phyloP scores from a whole-genome alignment of 768 basidiomycete species.

The Lyophyllum atratum region DNA sequence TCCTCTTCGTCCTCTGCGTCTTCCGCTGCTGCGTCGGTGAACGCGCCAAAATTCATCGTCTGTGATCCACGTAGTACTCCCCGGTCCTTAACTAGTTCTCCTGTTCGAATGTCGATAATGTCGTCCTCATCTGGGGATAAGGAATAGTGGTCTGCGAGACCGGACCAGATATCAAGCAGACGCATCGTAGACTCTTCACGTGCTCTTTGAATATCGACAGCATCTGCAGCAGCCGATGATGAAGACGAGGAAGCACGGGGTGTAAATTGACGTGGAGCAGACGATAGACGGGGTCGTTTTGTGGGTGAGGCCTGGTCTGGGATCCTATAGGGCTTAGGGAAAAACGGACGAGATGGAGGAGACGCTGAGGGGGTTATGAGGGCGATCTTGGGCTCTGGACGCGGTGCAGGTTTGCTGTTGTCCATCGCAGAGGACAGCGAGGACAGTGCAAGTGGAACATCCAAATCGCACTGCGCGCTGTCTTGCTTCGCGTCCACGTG shows the following conservation, averaged over 20 bases:
- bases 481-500: conserved; percentile 6
- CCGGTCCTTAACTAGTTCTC: conserved; percentile 65
- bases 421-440: conserved; percentile 4
- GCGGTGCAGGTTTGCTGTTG: neutral
- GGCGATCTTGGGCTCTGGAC: conserved; percentile 19
- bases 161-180: conserved; percentile 63
- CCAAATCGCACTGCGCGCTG: neutral
- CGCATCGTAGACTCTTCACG: conserved; percentile 58
- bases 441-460: neutral
- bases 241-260: conserved; percentile 38
- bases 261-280: conserved; percentile 40
- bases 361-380: conserved; percentile 58
- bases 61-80: conserved; percentile 57
- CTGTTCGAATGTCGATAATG: conserved; percentile 68
- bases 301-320: conserved; percentile 40
- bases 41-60: conserved; percentile 52
- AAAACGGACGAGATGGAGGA: conserved; percentile 33
- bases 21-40: conserved; percentile 38
- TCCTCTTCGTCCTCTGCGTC: conserved; percentile 38
- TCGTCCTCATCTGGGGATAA: conserved; percentile 77
- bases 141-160: conserved; percentile 68
- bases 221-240: conserved; percentile 24
- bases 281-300: conserved; percentile 51
- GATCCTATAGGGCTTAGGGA: conserved; percentile 23
- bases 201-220: conserved; percentile 50